phyloP scores from a whole-genome alignment of 2,329 filamentous ascomycete genomes.

The Fusarium sp. region DNA sequence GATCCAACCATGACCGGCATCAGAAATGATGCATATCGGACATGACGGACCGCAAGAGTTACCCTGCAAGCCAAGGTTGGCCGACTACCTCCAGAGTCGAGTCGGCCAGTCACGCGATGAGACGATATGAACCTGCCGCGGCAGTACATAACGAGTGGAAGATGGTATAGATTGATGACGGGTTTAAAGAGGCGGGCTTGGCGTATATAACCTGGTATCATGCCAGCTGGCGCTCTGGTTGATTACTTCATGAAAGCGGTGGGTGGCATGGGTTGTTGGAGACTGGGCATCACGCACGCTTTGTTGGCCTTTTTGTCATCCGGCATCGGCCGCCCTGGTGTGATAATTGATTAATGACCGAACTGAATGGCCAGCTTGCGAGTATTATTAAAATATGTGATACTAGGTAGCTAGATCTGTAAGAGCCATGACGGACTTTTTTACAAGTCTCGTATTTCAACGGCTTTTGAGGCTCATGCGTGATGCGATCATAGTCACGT shows the following conservation, averaged over 20 bases:
- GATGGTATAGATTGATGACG: constrained; percentile 41
- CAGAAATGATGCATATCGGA: constrained; percentile 17
- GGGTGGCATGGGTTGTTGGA: constrained; percentile 36
- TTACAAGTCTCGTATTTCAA: neutral
- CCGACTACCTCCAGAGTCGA: constrained; percentile 30
- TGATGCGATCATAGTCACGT: constrained; percentile 34
- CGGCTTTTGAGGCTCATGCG: constrained; percentile 6
- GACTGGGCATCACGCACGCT: constrained; percentile 31
- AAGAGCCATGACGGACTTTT: constrained; percentile 8
- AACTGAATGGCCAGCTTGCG: constrained; percentile 26
- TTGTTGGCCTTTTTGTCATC: constrained; percentile 26
- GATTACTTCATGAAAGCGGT: constrained; percentile 41
- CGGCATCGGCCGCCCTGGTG: constrained; percentile 33
- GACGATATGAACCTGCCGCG: constrained; percentile 35
- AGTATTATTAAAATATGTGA: neutral
- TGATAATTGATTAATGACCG: constrained; percentile 47
- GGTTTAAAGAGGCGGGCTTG: constrained; percentile 43
- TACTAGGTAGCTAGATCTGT: neutral
- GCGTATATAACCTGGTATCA: constrained; percentile 45
- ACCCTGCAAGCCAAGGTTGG: constrained; percentile 23
- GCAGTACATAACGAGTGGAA: constrained; percentile 43
- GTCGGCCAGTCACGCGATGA: constrained; percentile 35
- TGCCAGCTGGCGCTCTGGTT: constrained; percentile 47
- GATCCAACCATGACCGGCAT: constrained; percentile 20
- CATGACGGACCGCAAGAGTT: constrained; percentile 21